Conservation (phyloP, 352 stramenopile genomes). For the Pythium biforme region DNA sequence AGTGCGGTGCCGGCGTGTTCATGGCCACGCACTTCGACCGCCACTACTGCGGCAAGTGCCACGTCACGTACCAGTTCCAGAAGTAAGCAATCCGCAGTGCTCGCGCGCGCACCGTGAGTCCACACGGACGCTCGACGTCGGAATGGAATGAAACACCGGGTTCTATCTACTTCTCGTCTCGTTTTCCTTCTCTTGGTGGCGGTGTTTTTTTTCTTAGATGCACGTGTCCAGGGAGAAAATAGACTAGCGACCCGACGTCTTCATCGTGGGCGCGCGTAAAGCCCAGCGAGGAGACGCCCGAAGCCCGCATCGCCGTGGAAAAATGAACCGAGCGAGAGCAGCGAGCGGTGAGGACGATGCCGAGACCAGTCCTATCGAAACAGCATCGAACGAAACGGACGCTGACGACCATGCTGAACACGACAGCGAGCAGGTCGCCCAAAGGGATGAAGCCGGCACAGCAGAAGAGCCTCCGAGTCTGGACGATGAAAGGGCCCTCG, state of each 20-base stretch:
- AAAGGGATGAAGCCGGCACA: no score
- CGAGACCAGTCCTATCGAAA: background rate
- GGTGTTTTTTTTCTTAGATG: background rate
- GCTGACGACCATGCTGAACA: no score
- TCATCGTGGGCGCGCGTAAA: no score
- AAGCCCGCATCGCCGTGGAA: no score
- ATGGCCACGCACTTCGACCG: constrained; percentile 99
- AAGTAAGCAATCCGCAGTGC: constrained; percentile 24
- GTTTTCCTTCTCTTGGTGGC: background rate
- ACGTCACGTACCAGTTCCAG: constrained; percentile 95
- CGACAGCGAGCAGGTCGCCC: no score
- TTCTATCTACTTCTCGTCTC: constrained; percentile 10
- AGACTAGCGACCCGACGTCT: no score
- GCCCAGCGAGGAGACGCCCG: no score
- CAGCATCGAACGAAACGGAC: no score
- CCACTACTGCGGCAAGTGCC: constrained; percentile 99
- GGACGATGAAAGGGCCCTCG: background rate
- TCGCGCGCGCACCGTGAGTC: background rate
- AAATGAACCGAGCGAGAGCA: no score
- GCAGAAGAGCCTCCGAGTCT: background rate
- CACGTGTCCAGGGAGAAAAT: background rate
- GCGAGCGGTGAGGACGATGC: background rate
- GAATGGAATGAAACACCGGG: constrained; percentile 14
- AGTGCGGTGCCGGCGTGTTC: constrained; percentile 97
- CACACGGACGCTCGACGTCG: background rate